Percentiles rank a stretch among this genome's conserved stretches.
These are phyloP conservation scores for Shiraia sp. DNA, from an alignment of 2,329 filamentous ascomycete genomes.

Conservation along the genomic window DNA sequence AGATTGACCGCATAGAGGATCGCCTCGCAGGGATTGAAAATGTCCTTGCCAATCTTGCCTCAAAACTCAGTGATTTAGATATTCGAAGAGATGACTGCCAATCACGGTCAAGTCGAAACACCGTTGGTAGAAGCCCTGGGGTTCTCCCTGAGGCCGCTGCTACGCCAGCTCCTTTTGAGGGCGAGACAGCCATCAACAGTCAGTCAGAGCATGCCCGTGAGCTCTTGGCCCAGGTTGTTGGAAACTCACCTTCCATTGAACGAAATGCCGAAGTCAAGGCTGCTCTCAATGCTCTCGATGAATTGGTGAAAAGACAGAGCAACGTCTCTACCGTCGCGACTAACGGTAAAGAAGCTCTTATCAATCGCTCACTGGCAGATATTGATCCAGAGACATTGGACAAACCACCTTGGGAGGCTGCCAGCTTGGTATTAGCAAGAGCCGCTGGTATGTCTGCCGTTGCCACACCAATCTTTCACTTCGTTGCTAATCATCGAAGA, in stretches of 20 bases:
- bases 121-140: constrained; percentile 12
- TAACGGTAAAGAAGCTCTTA: constrained; percentile 13
- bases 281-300: constrained; percentile 37
- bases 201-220: constrained; percentile 54
- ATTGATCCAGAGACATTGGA: constrained; percentile 32
- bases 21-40: constrained; percentile 55
- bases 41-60: constrained; percentile 43
- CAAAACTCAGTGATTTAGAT: constrained; percentile 33
- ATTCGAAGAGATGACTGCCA: constrained; percentile 27
- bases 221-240: constrained; percentile 48
- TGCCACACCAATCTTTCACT: neutral
- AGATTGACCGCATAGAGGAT: constrained; percentile 58
- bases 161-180: constrained; percentile 49
- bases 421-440: constrained; percentile 29
- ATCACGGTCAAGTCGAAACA: constrained; percentile 24
- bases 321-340: constrained; percentile 18
- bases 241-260: constrained; percentile 37
- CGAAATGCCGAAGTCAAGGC: constrained; percentile 39
- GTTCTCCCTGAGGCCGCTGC: constrained; percentile 26
- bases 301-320: constrained; percentile 35
- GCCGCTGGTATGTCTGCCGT: constrained; percentile 28
- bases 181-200: constrained; percentile 53
- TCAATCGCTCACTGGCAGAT: constrained; percentile 29
- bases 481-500: constrained; percentile 15
- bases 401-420: constrained; percentile 35